Evolutionary conservation across 2,329 filamentous ascomycete genomes (phyloP), one percentile per base, ranked within the genome.

Genomic region (Chrysoporthe deuterocubensis): DNA sequence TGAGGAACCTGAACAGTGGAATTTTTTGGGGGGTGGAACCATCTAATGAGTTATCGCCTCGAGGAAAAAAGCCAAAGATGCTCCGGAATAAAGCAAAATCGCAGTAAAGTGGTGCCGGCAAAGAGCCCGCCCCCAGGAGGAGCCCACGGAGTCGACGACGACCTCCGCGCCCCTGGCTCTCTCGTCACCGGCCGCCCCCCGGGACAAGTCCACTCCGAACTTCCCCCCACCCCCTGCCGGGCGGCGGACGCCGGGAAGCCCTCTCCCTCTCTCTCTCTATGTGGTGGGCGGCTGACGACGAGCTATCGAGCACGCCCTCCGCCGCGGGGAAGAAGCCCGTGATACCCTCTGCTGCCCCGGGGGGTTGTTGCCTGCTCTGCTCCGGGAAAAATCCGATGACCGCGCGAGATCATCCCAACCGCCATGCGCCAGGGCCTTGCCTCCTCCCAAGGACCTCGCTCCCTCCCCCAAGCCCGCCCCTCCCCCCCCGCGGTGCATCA

Each of bases 31-130:
- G 62, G 67, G 58, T 46, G 56, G 43, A 66, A 66, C 63, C 58
- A 43, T 68, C 67, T 68, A 68, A 62, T 68, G 63, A 66, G 63
- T 26, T 65, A 61, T 68, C 52, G 63, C 67, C 63, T 44, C 56
- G 58, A 57, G 42, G 13, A 9, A 11, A 58, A 58, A 58, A 13
- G 57, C 63, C 60, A 62, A 40, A 48, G 44, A 43, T 57, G 40
- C 42, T 18, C 58, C 43, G 44, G 21, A 37, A 34, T 14, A 26
- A 46, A n/a, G 43, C 42, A 32, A 40, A 26, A 26, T 26, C 26
- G 26, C 26, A 26, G 26, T 26, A 26, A 26, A 26, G 26, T 26
- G 26, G 26, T 26, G 26, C 26, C 26, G 26, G 26, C 26, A 26
- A 26, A 26, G 26, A 26, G 26, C 26, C 26, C 26, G 26, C 26